Conservation (phyloP, 805 yeast species). For the Lipomyces spencermartinsiae region DNA sequence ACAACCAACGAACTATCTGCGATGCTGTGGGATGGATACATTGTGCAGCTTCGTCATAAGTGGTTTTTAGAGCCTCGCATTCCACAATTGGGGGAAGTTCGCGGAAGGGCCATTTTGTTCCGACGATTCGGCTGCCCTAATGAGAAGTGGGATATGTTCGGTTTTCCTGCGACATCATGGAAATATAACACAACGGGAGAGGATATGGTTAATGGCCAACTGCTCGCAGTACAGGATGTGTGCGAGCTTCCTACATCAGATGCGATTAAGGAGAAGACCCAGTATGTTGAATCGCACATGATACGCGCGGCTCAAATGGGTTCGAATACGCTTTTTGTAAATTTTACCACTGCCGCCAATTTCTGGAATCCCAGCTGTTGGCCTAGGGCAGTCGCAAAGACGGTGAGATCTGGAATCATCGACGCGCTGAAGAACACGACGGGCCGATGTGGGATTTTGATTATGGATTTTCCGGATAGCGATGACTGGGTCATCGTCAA, state of each 20-base stretch:
- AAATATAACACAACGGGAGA: conserved; percentile 67
- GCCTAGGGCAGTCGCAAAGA: conserved; percentile 71
- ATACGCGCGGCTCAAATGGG: conserved; percentile 55
- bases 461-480: conserved; percentile 69
- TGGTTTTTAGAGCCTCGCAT: conserved; percentile 66
- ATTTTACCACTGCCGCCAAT: conserved; percentile 76
- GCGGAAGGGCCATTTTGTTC: conserved; percentile 71
- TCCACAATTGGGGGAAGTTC: conserved; percentile 64
- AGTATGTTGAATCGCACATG: conserved; percentile 62
- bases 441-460: conserved; percentile 63
- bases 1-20: conserved; percentile 67
- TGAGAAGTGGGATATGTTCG: conserved; percentile 51
- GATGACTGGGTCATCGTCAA: conserved; percentile 65
- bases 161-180: conserved; percentile 75
- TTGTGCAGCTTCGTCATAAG: conserved; percentile 55
- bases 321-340: conserved; percentile 66
- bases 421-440: conserved; percentile 18
- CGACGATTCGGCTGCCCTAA: conserved; percentile 57
- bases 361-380: conserved; percentile 74
- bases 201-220: conserved; percentile 53
- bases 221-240: conserved; percentile 72
- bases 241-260: conserved; percentile 63
- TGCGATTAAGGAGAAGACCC: conserved; percentile 63
- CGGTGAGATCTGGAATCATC: conserved; percentile 46
- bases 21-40: conserved; percentile 62